Evolutionary conservation across 139 green algal genomes (phyloP), one percentile per base, ranked within the genome.

Genomic region (Coelastrella sp.): DNA sequence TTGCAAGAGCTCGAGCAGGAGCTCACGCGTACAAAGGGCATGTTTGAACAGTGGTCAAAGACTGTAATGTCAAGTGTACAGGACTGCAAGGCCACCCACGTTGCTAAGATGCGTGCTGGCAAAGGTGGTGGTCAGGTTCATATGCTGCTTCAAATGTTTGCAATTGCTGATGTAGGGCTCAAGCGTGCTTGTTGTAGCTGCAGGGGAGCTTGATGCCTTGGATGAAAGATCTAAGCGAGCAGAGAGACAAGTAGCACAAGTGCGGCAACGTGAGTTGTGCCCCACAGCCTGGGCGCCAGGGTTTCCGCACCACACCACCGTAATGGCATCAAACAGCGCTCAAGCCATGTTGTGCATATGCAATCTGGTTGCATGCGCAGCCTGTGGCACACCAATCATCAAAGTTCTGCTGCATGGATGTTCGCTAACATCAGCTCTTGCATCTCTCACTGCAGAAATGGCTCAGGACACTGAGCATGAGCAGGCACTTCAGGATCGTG

Each of bases 1-100:
- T 17, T 88, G 68, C 68, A 80, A 35, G 84, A 88, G 61, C 84
- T 88, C 27, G 84, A 88, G 61, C 68, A 80, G 68, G 84, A 88
- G 68, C 84, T 88, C 9, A 88, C 68, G 11, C 84, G 84, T 11
- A 88, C 84, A 5, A 80, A 76, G 22, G 68, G 10, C 20, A 80
- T 80, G 84, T 88, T 88, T 82, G 84, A 88, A 57, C 68, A 80
- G 0, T 88, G 84, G 84, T 80, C 84, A 61, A 59, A 20, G 5
- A 49, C 19, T 12, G 57, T 88, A 19, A 12, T 88, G 1, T 57
- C 66, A 56, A 19, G 49, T 17, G 84, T 66, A 10, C 66, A 88
- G 22, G 84, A 72, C 11, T 88, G 84, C 84, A 88, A 88, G 12
- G 19, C 84, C 20, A 60, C 22, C 24, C 84, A 88, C 24, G 7